A percentile compares a stretch with the other conserved stretches of the same genome.
Evolutionary conservation across 441 rosid genomes (phyloP).

Genomic region (Jatropha multifida): DNA sequence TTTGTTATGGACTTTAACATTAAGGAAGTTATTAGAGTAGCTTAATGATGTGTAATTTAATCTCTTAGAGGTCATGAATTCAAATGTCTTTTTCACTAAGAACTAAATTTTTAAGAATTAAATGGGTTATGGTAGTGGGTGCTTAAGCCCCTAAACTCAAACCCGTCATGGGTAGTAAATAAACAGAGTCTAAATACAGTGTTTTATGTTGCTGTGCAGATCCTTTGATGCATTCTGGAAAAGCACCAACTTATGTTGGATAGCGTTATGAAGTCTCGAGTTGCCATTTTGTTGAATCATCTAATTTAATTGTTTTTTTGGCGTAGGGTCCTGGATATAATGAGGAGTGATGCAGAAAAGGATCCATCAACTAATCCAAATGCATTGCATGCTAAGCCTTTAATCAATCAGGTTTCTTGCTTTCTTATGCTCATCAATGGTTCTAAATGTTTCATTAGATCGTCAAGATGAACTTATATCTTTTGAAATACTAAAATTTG

Average conservation of each 20-base stretch:
- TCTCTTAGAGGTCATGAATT: no score
- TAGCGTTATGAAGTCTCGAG: neutral
- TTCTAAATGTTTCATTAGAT: slow-evolving; percentile 8
- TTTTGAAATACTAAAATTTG: slow-evolving; percentile 10
- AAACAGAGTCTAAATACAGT: no score
- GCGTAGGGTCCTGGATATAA: slow-evolving; percentile 82
- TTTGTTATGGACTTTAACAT: no score
- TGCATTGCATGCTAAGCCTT: slow-evolving; percentile 62
- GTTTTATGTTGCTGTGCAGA: neutral
- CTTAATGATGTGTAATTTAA: no score
- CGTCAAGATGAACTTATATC: neutral
- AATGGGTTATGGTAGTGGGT: no score
- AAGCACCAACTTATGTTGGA: slow-evolving; percentile 1
- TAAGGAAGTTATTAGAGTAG: no score
- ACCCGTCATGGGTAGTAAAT: no score
- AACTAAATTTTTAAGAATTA: no score
- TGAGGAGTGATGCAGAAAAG: slow-evolving; percentile 67
- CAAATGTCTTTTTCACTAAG: no score
- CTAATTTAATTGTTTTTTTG: slow-evolving; percentile 22
- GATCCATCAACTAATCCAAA: slow-evolving; percentile 61
- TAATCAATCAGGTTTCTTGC: slow-evolving; percentile 69
- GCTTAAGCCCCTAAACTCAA: no score
- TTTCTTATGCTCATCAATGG: slow-evolving; percentile 25
- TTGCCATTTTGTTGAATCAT: slow-evolving; percentile 5
- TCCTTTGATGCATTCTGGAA: neutral